Base-by-base conservation (phyloP, 2,329 filamentous ascomycete genomes). In the Ophiocordyceps camponoti-leonardi region DNA sequence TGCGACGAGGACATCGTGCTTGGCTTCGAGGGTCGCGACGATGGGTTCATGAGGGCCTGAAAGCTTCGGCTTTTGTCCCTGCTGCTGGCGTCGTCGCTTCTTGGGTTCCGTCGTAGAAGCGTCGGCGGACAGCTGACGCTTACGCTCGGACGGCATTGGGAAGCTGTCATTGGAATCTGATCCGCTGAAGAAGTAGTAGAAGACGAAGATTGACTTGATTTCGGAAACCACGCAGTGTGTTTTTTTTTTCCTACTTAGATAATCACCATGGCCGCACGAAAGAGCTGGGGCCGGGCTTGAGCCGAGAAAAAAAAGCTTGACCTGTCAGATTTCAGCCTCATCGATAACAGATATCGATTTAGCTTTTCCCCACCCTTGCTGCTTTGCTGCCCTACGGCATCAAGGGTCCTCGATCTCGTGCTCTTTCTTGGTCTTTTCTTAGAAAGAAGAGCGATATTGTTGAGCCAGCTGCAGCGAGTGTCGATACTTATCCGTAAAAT, bases 1-100 rank as follows among this genome's bases (percentile, higher is more conserved):
- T 45, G 72, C 63, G 1, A 67, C 53, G 31, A 71, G 67, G 44
- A 79, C 57, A 42, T 73, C 63, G 58, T 72, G 71, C 45, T 66
- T 68, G 4, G 61, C 50, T 19, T 58, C 57, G 18, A 78, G 63
- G 44, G 67, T 62, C 22, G 57, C 52, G 46, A 71, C 55, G n/a
- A 71, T 54, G 11, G 62, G 53, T 47, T 65, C 64, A 54, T 69
- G 62, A 20, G 69, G 63, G 12, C 53, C 56, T 49, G 56, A 51
- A 28, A 65, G 56, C 43, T 54, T 45, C 8, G 50, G 28, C 16
- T 42, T 49, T 43, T 45, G 26, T 3, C 46, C 43, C 16, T 47
- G 30, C 14, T 48, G 44, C 22, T 47, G n/a, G n/a, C n/a, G n/a
- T n/a, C n/a, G 49, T 8, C 23, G 31, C 33, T 47, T 50, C 47